Percentiles rank a stretch among this genome's conserved stretches.
These are phyloP conservation scores for Actinomortierella wolfii DNA, from an alignment of 371 early-diverging fungal genomes.

Conservation along the genomic window DNA sequence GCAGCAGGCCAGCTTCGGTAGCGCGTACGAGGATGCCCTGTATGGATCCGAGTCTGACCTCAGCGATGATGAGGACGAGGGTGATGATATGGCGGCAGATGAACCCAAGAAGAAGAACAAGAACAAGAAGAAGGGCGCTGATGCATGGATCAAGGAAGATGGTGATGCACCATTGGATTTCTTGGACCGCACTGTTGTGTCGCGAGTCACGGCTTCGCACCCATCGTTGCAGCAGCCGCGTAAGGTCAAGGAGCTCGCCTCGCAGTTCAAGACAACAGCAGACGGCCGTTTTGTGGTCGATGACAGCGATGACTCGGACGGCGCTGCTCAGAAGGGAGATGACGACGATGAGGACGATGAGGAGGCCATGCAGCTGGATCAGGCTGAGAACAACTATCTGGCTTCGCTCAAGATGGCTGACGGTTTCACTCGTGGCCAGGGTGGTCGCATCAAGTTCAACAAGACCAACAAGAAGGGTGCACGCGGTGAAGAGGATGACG, in stretches of 20 bases:
- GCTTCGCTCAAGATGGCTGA: slow-evolving; percentile 80
- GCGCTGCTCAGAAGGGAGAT: slow-evolving; percentile 4
- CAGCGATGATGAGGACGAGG: slow-evolving; percentile 68
- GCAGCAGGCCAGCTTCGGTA: slow-evolving; percentile 55
- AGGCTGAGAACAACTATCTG: slow-evolving; percentile 81
- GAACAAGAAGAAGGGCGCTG: slow-evolving; percentile 49
- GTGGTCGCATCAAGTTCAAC: slow-evolving; percentile 88
- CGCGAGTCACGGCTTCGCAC: slow-evolving; percentile 66
- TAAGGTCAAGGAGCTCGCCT: slow-evolving; percentile 54
- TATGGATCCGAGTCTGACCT: slow-evolving; percentile 92
- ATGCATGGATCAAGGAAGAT: slow-evolving; percentile 78
- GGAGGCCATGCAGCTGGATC: slow-evolving; percentile 53
- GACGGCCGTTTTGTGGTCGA: slow-evolving; percentile 85
- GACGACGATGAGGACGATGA: slow-evolving; percentile 47
- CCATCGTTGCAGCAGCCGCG: slow-evolving; percentile 45
- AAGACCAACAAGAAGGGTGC: slow-evolving; percentile 63
- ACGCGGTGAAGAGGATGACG: slow-evolving; percentile 64
- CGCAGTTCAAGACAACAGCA: slow-evolving; percentile 65
- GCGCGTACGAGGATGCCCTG: slow-evolving; percentile 87
- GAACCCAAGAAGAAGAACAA: slow-evolving; percentile 51
- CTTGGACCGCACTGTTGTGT: slow-evolving; percentile 85
- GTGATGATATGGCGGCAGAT: slow-evolving; percentile 22
- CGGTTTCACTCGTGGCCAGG: slow-evolving; percentile 82
- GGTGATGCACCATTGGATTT: slow-evolving; percentile 90
- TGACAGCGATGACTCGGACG: slow-evolving; percentile 57